phyloP scores from a whole-genome alignment of 2,329 filamentous ascomycete genomes.

The Colletotrichum brevisporum region DNA sequence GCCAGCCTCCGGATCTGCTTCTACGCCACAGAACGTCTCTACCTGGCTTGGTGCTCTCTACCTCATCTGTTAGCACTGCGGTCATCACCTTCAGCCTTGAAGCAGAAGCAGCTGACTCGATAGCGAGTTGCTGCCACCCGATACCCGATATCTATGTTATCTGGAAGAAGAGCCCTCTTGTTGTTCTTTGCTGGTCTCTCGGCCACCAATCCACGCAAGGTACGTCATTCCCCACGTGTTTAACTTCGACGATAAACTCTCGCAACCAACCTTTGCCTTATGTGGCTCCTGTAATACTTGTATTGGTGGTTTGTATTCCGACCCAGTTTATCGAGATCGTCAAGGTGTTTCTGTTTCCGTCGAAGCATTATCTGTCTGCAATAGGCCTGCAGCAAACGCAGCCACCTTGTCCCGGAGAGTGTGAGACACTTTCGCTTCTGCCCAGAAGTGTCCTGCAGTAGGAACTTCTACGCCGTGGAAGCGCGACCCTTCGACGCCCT shows the following conservation, averaged over 20 bases:
- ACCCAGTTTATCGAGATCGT: background rate
- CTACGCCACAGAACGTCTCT: no score
- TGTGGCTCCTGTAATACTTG: background rate
- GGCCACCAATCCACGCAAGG: background rate
- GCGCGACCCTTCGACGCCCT: slow-evolving; percentile 55
- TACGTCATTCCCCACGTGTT: background rate
- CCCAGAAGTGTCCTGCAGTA: slow-evolving; percentile 75
- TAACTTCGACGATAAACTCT: background rate
- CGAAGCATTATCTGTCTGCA: slow-evolving; percentile 18
- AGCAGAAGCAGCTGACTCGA: background rate
- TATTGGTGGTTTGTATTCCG: no score
- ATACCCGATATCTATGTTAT: background rate
- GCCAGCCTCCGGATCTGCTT: background rate
- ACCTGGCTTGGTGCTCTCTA: background rate
- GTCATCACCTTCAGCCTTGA: background rate
- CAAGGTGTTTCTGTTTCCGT: background rate
- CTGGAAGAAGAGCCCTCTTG: background rate
- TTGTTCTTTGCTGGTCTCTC: background rate
- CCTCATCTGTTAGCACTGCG: background rate
- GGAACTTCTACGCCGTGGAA: slow-evolving; percentile 65
- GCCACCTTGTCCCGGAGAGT: slow-evolving; percentile 50
- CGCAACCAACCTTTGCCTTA: background rate
- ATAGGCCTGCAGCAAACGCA: slow-evolving; percentile 45
- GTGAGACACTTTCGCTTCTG: slow-evolving; percentile 64
- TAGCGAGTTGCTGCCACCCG: background rate